Evolutionary conservation across 108 stramenopile species (phyloP), one percentile per base, ranked within the genome.

Genomic region (Asterionellopsis glacialis): DNA sequence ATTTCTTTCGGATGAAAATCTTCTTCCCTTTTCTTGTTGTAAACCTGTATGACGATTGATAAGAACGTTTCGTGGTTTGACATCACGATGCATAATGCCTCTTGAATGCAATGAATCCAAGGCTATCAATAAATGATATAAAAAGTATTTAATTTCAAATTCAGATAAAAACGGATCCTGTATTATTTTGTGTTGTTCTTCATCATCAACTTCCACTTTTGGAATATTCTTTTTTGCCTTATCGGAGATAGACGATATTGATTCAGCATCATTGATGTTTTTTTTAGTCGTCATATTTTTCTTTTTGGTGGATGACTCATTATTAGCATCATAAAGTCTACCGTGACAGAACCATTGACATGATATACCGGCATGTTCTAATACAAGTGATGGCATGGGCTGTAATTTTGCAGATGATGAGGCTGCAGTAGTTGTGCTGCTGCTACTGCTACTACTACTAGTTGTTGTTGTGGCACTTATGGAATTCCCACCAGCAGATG

Each of bases 1-100:
- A n/a, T n/a, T n/a, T n/a, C n/a, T n/a, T n/a, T n/a, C n/a, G n/a
- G n/a, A n/a, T n/a, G n/a, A n/a, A n/a, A n/a, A n/a, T n/a, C n/a
- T n/a, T n/a, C n/a, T n/a, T n/a, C n/a, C n/a, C n/a, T n/a, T n/a
- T n/a, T n/a, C n/a, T n/a, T n/a, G n/a, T n/a, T n/a, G n/a, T n/a
- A n/a, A 5, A 33, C 33, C 2, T 33, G 33, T 10, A 43, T 44
- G 33, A 13, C 75, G 74, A 70, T 94, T 92, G 59, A 96, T 94
- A 40, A 95, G 64, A 12, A 91, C 88, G 63, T 96, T 96, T 38
- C 93, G 60, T n/a, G 96, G 96, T 55, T 96, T 96, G 50, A 96
- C 91, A 68, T 96, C 96, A 1, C 96, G 75, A 69, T 96, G 94
- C 93, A 96, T 95, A 11, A 96, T 87, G 14, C 96, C 94, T 0